These are phyloP conservation scores for Schwanniomyces yamadae DNA, from an alignment of 805 yeast genomes.

Conservation along the genomic window DNA sequence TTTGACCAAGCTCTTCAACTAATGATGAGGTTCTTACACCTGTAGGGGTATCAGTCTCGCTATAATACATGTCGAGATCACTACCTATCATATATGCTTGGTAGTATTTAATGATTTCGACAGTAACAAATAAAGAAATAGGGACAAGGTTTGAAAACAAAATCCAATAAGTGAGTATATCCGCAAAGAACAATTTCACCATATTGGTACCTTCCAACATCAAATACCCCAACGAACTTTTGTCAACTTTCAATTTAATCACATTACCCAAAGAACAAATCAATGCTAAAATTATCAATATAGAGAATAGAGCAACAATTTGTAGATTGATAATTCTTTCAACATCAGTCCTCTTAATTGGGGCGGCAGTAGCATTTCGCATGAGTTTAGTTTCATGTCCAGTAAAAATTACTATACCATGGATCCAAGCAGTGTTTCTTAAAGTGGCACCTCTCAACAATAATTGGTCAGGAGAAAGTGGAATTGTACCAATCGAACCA, in stretches of 20 bases:
- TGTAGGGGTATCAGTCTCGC: conserved; percentile 87
- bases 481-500: conserved; percentile 50
- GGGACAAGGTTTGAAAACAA: conserved; percentile 96
- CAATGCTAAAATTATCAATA: conserved; percentile 70
- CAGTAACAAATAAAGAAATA: conserved; percentile 92
- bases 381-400: conserved; percentile 98
- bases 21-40: conserved; percentile 92
- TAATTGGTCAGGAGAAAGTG: conserved; percentile 88
- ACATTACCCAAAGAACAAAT: conserved; percentile 90
- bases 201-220: conserved; percentile 66
- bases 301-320: conserved; percentile 81
- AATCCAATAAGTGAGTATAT: conserved; percentile 92
- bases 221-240: conserved; percentile 59
- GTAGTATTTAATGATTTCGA: conserved; percentile 91
- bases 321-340: conserved; percentile 93
- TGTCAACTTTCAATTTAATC: conserved; percentile 57
- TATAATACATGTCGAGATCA: conserved; percentile 90
- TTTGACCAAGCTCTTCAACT: conserved; percentile 97
- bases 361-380: conserved; percentile 99
- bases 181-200: conserved; percentile 75
- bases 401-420: conserved; percentile 90
- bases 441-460: conserved; percentile 92
- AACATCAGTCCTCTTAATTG: conserved; percentile 94
- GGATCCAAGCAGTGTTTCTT: conserved; percentile 92
- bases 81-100: conserved; percentile 93